Conservation (phyloP, 192 early-diverging fungal genomes). For the Diversispora epigaea region DNA sequence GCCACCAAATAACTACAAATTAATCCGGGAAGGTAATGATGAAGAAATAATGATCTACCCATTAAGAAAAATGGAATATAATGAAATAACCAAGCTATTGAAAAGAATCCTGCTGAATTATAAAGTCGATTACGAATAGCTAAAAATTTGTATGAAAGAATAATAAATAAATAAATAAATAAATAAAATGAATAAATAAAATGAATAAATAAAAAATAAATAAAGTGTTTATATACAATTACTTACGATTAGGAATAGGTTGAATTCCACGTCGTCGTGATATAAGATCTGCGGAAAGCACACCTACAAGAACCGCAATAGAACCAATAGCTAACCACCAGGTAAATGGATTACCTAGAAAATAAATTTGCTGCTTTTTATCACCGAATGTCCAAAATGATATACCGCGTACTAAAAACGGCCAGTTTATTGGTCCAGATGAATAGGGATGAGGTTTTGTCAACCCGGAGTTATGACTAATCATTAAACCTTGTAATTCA, state of each 20-base stretch:
- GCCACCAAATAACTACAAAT: conserved; percentile 78
- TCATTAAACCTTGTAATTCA: conserved; percentile 88
- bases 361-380: conserved; percentile 78
- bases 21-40: conserved; percentile 91
- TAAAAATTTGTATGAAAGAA: conserved; percentile 20
- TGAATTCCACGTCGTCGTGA: conserved; percentile 73
- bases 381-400: conserved; percentile 88
- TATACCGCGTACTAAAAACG: conserved; percentile 81
- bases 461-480: conserved; percentile 85
- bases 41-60: conserved; percentile 89
- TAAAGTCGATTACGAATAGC: conserved; percentile 62
- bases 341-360: conserved; percentile 85
- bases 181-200: neutral
- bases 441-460: conserved; percentile 94
- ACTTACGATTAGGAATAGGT: conserved; percentile 52
- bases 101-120: conserved; percentile 75
- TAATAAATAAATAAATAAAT: neutral
- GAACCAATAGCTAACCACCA: conserved; percentile 76
- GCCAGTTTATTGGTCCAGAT: conserved; percentile 79
- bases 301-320: conserved; percentile 57
- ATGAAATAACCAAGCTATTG: conserved; percentile 81
- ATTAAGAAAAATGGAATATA: conserved; percentile 91
- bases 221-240: neutral
- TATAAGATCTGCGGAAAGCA: conserved; percentile 70
- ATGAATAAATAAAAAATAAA: conserved; percentile 24